These are phyloP conservation scores for Fusarium papillatum DNA, from an alignment of 2,329 filamentous ascomycete genomes.

Conservation along the genomic window DNA sequence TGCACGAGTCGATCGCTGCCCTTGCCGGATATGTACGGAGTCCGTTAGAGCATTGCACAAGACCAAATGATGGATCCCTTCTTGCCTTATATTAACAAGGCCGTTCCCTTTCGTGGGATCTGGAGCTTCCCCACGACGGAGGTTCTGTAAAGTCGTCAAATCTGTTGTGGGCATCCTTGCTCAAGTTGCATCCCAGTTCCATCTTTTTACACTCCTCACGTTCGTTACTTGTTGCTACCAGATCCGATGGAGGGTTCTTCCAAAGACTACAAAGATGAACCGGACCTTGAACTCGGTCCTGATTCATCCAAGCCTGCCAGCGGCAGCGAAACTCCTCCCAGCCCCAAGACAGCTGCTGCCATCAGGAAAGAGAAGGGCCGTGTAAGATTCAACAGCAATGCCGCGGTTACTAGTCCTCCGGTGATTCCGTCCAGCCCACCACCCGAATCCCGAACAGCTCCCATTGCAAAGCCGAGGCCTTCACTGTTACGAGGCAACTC, in stretches of 20 bases:
- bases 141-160: conserved; percentile 15
- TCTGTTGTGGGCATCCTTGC: conserved; percentile 21
- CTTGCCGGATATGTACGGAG: conserved; percentile 31
- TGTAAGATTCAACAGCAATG: conserved; percentile 63
- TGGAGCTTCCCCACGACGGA: conserved; percentile 23
- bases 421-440: conserved; percentile 25
- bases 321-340: conserved; percentile 21
- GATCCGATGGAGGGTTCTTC: conserved; percentile 38
- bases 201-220: conserved; percentile 19
- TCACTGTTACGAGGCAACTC: conserved; percentile 60
- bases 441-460: conserved; percentile 27
- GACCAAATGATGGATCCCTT: conserved; percentile 20
- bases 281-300: conserved; percentile 34
- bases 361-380: conserved; percentile 59
- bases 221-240: conserved; percentile 24
- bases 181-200: conserved; percentile 21
- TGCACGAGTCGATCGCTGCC: conserved; percentile 33
- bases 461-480: conserved; percentile 50
- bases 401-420: conserved; percentile 48
- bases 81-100: conserved; percentile 33
- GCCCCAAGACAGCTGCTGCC: conserved; percentile 28
- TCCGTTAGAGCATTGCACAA: conserved; percentile 10
- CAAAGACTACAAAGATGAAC: conserved; percentile 36
- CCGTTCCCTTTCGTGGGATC: conserved; percentile 6
- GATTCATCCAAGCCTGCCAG: conserved; percentile 17